Evolutionary conservation across 1,139 yeast genomes (phyloP), one percentile per base, ranked within the genome.

Genomic region (Debaryomycetaceae sp.): DNA sequence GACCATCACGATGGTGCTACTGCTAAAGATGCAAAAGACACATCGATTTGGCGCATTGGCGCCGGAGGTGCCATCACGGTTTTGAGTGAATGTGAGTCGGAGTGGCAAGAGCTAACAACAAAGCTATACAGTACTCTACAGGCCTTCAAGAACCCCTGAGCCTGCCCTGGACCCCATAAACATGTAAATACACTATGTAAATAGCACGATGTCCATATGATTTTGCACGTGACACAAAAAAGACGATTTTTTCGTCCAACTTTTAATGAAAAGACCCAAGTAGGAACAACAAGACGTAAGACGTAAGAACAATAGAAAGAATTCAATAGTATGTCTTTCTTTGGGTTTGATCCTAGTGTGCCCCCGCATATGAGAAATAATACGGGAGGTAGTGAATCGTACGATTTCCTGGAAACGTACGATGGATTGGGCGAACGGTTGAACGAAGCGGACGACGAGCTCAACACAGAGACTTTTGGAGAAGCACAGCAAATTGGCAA

Each of bases 61-160:
- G 99, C 99, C 6, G 99, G 99, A 8, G 99, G 99, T 6, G 99
- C 99, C 29, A 84, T 95, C 46, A 93, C 99, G 0, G 95, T 90
- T 2, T 70, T 95, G 47, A 88, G 97, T 60, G 83, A 89, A 24
- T 73, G 75, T 6, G 78, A 79, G 20, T 93, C 83, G 2, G 99
- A 95, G 63, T 89, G 95, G 88, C 91, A 89, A 34, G 99, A 95
- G 62, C 87, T 95, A 96, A 65, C 76, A 45, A 70, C 87, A 24
- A 95, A 95, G 61, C 69, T 93, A 34, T 80, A 81, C 40, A 83
- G 95, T 59, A 96, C 96, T 9, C 63, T 87, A 42, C 90, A 83
- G 54, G 79, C 84, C 8, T 85, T 87, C 44, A 57, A 48, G 23
- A 11, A 27, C 31, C 11, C 11, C 31, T 27, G 11, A 11, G 20